Conservation (phyloP, 345 rosid species). For the Citrus glauca region DNA sequence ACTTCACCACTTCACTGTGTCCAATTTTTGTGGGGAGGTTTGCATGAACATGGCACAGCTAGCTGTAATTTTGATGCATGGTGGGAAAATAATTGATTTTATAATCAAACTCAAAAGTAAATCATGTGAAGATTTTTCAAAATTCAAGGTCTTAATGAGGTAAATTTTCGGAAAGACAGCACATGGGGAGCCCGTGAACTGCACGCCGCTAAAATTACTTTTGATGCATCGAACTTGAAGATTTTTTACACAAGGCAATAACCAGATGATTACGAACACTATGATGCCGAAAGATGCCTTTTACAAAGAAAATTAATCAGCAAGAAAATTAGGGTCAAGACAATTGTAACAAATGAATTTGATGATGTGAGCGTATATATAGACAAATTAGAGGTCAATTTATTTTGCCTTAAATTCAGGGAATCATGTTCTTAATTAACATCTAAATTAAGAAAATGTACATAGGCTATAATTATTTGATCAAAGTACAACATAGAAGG, state of each 20-base stretch:
- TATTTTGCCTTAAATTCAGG: neutral
- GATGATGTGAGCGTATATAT: neutral
- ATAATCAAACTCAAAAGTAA: neutral
- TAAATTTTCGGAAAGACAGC: slow-evolving; percentile 2
- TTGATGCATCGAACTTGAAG: neutral
- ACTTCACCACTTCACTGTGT: neutral
- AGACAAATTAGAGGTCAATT: neutral
- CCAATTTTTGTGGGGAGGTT: neutral
- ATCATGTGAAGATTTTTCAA: neutral
- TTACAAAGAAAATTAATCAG: neutral
- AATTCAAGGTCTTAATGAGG: slow-evolving; percentile 5
- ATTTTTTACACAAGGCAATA: neutral
- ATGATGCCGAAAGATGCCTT: neutral
- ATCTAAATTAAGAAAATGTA: neutral
- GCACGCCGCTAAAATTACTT: neutral
- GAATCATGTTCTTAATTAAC: neutral
- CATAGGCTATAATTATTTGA: neutral
- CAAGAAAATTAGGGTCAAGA: neutral
- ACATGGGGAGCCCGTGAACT: slow-evolving; percentile 1
- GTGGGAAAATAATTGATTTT: neutral
- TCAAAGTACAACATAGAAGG: neutral
- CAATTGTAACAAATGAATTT: neutral
- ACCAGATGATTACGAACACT: neutral
- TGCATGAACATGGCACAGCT: neutral
- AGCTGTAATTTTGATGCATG: neutral